These are phyloP conservation scores for Prinsepia uniflora DNA, from an alignment of 306 rosid genomes.

Conservation along the genomic window DNA sequence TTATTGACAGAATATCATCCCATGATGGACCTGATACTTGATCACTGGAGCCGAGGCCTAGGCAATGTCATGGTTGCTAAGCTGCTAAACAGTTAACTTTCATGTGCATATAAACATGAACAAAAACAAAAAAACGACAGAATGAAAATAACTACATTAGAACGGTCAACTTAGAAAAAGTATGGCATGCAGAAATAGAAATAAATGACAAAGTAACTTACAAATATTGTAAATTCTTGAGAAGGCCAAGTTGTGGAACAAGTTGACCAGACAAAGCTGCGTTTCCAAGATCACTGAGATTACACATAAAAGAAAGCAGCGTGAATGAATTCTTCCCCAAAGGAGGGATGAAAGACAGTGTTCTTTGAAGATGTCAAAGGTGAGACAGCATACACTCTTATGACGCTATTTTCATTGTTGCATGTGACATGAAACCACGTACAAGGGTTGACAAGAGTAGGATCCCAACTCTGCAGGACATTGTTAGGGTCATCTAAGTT, in stretches of 20 bases:
- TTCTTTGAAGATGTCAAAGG: conserved; percentile 15
- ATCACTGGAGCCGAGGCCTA: neutral
- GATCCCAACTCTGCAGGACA: conserved; percentile 99
- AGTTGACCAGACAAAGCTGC: conserved; percentile 95
- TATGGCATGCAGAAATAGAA: neutral
- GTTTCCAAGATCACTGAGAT: conserved; percentile 87
- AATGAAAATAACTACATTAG: neutral
- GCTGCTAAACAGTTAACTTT: neutral
- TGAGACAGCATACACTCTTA: conserved; percentile 75
- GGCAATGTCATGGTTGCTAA: neutral
- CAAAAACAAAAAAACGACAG: neutral
- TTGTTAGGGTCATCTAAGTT: conserved; percentile 89
- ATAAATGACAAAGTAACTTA: conserved; percentile 39
- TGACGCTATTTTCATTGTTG: conserved; percentile 95
- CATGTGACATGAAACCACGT: conserved; percentile 99
- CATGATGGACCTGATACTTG: neutral
- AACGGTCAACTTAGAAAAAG: neutral
- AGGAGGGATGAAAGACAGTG: conserved; percentile 7
- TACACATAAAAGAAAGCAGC: conserved; percentile 22
- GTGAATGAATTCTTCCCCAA: conserved; percentile 19
- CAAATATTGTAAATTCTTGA: conserved; percentile 94
- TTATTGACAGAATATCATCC: neutral
- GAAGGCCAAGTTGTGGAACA: conserved; percentile 94
- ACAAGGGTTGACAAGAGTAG: conserved; percentile 96
- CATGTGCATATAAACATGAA: neutral